Base-by-base conservation (phyloP, 2,329 filamentous ascomycete genomes). In the Lachnellula hyalina region DNA sequence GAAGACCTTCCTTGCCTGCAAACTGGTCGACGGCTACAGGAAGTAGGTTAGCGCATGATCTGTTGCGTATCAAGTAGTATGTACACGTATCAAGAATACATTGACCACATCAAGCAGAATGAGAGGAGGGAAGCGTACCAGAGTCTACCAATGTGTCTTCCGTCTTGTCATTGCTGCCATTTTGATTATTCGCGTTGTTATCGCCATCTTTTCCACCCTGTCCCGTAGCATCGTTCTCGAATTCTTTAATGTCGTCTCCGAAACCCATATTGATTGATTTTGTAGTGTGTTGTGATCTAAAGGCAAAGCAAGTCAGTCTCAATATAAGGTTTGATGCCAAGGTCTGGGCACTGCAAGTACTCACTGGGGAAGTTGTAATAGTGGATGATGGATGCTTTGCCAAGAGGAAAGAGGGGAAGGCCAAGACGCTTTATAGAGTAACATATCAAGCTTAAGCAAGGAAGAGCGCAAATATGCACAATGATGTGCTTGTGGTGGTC, bases 101-200 rank as follows among this genome's bases (percentile, higher is more conserved):
- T 11, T 28, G 28, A 2, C 28, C 8, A 7, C 7, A 2, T 28
- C 28, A 11, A 32, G 9, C 4, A 32, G 28, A 1, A 19, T 7
- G 36, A 53, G 3, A 25, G 14, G 9, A 19, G 32, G 35, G 40
- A 6, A 42, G 21, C 64, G 21, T 58, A 71, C 68, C 63, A 25
- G 67, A 69, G 57, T 73, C 70, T 32, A 66, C 61, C 47, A 68
- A 47, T 34, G 67, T 72, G 48, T 73, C 70, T 41, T 64, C 60
- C 25, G 63, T 65, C 41, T 67, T 67, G 47, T 69, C 64, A 14
- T 65, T 67, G 2, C 58, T 45, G 25, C 62, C 59, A 14, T 61
- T 56, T 28, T 55, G 21, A 11, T 58, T 55, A 55, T 60, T 61
- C 34, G 61, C 55, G 17, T 61, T 66, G 60, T 72, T 68, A 36